Percentiles rank a stretch among this genome's conserved stretches.
phyloP scores from a whole-genome alignment of 2,329 filamentous ascomycete genomes.

The Westerdykella ornata region DNA sequence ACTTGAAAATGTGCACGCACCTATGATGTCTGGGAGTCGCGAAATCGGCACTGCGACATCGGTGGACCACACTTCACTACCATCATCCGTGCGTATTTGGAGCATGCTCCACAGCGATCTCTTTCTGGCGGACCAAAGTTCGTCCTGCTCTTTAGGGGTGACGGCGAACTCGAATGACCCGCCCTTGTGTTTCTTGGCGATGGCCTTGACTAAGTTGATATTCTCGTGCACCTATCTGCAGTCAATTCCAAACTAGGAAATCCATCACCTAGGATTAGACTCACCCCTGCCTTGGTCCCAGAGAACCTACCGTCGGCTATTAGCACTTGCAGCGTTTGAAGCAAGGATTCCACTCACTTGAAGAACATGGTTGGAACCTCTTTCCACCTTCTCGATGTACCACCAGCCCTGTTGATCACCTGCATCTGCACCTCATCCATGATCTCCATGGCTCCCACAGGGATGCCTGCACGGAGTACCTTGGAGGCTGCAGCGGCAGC shows the following conservation, averaged over 20 bases:
- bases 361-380: slow-evolving; percentile 75
- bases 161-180: slow-evolving; percentile 51
- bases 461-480: slow-evolving; percentile 68
- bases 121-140: slow-evolving; percentile 56
- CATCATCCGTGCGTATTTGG: slow-evolving; percentile 46
- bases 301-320: slow-evolving; percentile 49
- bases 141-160: slow-evolving; percentile 49
- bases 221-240: slow-evolving; percentile 60
- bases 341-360: slow-evolving; percentile 49
- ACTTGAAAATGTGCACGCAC: slow-evolving; percentile 22
- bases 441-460: slow-evolving; percentile 72
- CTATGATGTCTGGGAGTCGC: slow-evolving; percentile 55
- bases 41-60: slow-evolving; percentile 58
- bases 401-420: slow-evolving; percentile 68
- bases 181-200: slow-evolving; percentile 56
- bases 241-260: slow-evolving; percentile 24
- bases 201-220: slow-evolving; percentile 59
- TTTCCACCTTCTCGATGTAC: slow-evolving; percentile 65
- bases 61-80: slow-evolving; percentile 55
- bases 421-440: slow-evolving; percentile 87
- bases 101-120: slow-evolving; percentile 57
- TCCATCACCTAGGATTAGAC: slow-evolving; percentile 11
- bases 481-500: slow-evolving; percentile 67
- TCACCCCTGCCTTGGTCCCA: slow-evolving; percentile 62
- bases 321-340: slow-evolving; percentile 12